Evolutionary conservation across 2,329 filamentous ascomycete species (phyloP).

Genomic region (Decorospora gaudefroyi): DNA sequence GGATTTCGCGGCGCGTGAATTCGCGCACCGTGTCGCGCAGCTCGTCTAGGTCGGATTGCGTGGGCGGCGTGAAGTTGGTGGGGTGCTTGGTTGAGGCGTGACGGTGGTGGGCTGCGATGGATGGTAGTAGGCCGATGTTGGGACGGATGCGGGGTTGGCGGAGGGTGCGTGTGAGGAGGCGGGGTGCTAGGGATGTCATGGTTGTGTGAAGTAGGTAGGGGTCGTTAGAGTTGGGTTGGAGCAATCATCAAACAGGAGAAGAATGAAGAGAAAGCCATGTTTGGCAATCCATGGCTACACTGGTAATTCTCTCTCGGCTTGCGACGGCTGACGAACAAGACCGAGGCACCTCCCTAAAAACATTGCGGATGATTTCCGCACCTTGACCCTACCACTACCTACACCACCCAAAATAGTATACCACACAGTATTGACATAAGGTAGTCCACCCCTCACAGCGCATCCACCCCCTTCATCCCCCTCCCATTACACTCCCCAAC

Average conservation of each 20-base stretch:
- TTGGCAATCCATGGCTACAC: constrained; percentile 3
- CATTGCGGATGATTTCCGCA: too few species aligned
- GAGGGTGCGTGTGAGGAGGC: constrained; percentile 48
- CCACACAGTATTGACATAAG: neutral
- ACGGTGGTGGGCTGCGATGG: constrained; percentile 32
- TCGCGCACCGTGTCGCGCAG: constrained; percentile 84
- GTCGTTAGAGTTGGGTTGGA: constrained; percentile 8
- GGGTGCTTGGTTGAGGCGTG: constrained; percentile 71
- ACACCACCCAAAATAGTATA: too few species aligned
- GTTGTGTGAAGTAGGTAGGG: too few species aligned
- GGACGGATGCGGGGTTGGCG: constrained; percentile 38
- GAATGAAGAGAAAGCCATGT: constrained; percentile 10
- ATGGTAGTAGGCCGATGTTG: constrained; percentile 3
- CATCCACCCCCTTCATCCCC: constrained; percentile 40
- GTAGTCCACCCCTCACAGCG: constrained; percentile 22
- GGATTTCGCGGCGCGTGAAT: constrained; percentile 83
- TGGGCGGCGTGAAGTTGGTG: constrained; percentile 68
- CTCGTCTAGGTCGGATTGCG: constrained; percentile 74
- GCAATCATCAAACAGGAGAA: neutral
- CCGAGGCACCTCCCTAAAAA: constrained; percentile 29
- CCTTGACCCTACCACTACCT: too few species aligned
- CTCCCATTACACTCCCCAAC: constrained; percentile 54
- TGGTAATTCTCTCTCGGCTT: constrained; percentile 23
- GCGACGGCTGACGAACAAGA: constrained; percentile 31
- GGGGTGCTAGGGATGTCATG: constrained; percentile 43